phyloP scores from a whole-genome alignment of 1,284 basidiomycete genomes.

The Stereum hirsutum region DNA sequence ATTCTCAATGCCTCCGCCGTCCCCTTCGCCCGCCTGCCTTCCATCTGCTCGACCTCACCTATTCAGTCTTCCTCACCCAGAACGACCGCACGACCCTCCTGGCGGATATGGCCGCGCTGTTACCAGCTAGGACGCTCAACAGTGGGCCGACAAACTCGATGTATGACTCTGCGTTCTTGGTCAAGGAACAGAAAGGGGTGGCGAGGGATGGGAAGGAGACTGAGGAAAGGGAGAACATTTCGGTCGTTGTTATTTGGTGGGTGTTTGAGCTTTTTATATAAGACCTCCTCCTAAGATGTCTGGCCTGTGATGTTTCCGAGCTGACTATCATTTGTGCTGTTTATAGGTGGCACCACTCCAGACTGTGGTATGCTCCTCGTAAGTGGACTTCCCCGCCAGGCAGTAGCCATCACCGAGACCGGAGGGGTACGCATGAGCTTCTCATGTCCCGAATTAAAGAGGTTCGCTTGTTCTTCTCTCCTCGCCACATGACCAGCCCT shows the following conservation, averaged over 20 bases:
- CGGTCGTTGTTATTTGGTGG: constrained; percentile 46
- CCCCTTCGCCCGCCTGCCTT: constrained; percentile 38
- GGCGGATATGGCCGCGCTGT: constrained; percentile 37
- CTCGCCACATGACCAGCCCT: background rate
- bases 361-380: constrained; percentile 43
- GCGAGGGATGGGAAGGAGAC: constrained; percentile 4
- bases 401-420: constrained; percentile 37
- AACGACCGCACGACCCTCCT: constrained; percentile 53
- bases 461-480: background rate
- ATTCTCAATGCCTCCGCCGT: constrained; percentile 53
- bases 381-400: constrained; percentile 42
- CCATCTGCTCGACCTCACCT: constrained; percentile 32
- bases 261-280: too few species aligned
- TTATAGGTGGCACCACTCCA: constrained; percentile 50
- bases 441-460: constrained; percentile 35
- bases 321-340: too few species aligned
- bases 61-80: constrained; percentile 49
- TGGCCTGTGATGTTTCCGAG: too few species aligned
- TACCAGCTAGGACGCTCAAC: constrained; percentile 55
- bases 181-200: constrained; percentile 27
- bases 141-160: constrained; percentile 55
- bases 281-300: too few species aligned
- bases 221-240: constrained; percentile 28
- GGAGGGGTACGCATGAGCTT: constrained; percentile 34
- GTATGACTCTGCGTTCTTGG: constrained; percentile 46